Evolutionary conservation across 202 grass and related monocot species (phyloP), one percentile per base, ranked within the genome.

Genomic region (Zizania palustris): DNA sequence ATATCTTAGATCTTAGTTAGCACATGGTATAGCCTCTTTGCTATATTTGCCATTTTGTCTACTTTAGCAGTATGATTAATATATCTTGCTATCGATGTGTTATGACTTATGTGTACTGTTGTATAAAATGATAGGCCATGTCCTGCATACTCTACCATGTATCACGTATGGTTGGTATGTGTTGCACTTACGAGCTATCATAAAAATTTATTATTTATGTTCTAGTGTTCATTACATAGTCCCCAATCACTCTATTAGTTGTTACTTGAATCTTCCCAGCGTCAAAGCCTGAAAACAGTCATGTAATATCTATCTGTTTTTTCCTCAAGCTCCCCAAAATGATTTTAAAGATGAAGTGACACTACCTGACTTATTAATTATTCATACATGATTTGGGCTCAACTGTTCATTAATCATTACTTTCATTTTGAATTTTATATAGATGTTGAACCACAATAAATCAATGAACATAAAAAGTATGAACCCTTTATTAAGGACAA

Each of bases 141-240:
- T 49, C 20, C 1, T 0, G 54, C 53, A 42, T 71, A 7, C 4
- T 43, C 42, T 33, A 50, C 20, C 6, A 19, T 34, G 0, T 8
- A 48, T 5, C 7, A 9, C 4, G 0, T 28, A 28, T 28, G 28
- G 28, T 28, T 57, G n/a, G 15, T 39, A 44, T 7, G 15, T 3
- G 0, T 57, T 57, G 60, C 65, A 33, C n/a, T 5, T 81, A 48
- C 14, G 13, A 16, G n/a, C 3, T 81, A 48, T 15, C 22, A 21
- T 10, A 0, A 1, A 34, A 4, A 37, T 65, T 28, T 49, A 16
- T 67, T 3, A 37, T 65, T 28, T 49, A 16, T 67, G 35, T 15
- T 68, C 39, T 4, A 13, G 45, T 75, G 43, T 45, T 74, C 76
- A 60, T 60, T 15, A 19, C 43, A 74, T 39, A 57, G 50, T 34